These are phyloP conservation scores for Hirsutella thompsonii DNA, from an alignment of 2,329 filamentous ascomycete species.

Conservation along the genomic window DNA sequence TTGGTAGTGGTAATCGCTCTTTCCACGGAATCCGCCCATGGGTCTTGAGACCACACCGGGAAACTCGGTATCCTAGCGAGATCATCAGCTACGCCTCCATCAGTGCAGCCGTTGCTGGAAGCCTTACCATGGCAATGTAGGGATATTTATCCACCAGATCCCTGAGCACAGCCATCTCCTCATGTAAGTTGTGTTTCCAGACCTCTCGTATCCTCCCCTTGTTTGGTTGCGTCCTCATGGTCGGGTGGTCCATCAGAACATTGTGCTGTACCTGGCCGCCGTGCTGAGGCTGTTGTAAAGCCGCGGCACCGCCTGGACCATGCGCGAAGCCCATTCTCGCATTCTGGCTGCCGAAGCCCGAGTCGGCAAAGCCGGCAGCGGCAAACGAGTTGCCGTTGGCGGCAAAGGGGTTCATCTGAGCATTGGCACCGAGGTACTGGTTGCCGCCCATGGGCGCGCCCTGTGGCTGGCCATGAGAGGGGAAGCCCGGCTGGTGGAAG, in stretches of 20 bases:
- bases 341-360: constrained; percentile 74
- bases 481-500: constrained; percentile 35
- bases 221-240: constrained; percentile 39
- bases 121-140: constrained; percentile 84
- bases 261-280: constrained; percentile 26
- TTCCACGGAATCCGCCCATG: constrained; percentile 87
- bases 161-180: constrained; percentile 79
- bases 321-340: constrained; percentile 80
- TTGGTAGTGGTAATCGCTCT: constrained; percentile 98
- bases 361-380: constrained; percentile 47
- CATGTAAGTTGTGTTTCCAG: constrained; percentile 81
- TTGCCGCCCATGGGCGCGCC: constrained; percentile 46
- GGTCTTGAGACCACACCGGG: constrained; percentile 94
- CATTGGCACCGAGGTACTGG: constrained; percentile 60
- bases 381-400: constrained; percentile 44
- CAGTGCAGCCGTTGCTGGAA: not conserved
- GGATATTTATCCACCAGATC: constrained; percentile 81
- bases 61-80: constrained; percentile 79
- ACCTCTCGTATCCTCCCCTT: constrained; percentile 88
- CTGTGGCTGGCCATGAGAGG: constrained; percentile 38
- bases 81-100: not conserved
- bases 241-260: constrained; percentile 28
- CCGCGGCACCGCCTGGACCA: constrained; percentile 34
- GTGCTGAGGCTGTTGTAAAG: constrained; percentile 47
- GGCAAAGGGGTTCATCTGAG: constrained; percentile 54